Percentiles rank a stretch among this genome's conserved stretches.
phyloP scores from a whole-genome alignment of 2,329 filamentous ascomycete genomes.

The Camptophora hylomeconis region DNA sequence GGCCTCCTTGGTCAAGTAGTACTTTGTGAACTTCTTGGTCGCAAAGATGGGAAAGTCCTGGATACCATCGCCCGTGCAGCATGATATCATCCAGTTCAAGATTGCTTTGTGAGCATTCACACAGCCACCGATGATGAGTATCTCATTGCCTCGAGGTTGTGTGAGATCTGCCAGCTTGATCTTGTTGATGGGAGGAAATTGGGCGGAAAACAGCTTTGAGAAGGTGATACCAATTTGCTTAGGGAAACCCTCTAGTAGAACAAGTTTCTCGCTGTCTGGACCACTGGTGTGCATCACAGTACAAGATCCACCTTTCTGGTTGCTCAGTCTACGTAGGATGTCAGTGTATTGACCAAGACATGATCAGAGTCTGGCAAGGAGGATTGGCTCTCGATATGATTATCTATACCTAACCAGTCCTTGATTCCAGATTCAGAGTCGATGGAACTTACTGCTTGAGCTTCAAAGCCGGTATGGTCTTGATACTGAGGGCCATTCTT shows the following conservation, averaged over 20 bases:
- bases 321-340: too few relatives aligned
- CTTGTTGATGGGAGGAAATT: constrained; percentile 5
- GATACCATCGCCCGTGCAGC: constrained; percentile 10
- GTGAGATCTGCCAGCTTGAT: constrained; percentile 2
- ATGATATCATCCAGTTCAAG: constrained; percentile 12
- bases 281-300: background rate
- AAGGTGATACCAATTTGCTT: constrained; percentile 8
- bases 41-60: constrained; percentile 1
- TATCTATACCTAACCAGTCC: too few relatives aligned
- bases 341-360: too few relatives aligned
- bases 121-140: constrained; percentile 8
- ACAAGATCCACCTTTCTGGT: too few relatives aligned
- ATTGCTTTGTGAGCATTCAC: constrained; percentile 9
- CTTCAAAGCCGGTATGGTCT: too few relatives aligned
- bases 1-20: constrained; percentile 5
- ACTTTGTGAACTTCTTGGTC: constrained; percentile 5
- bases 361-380: too few relatives aligned
- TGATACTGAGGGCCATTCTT: too few relatives aligned
- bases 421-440: too few relatives aligned
- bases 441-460: too few relatives aligned
- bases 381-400: too few relatives aligned
- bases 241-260: constrained; percentile 10
- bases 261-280: too few relatives aligned
- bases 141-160: constrained; percentile 1
- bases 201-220: constrained; percentile 6